Evolutionary conservation across 495 filamentous ascomycete genomes (phyloP).

Genomic region (Stereocaulon alpinum): DNA sequence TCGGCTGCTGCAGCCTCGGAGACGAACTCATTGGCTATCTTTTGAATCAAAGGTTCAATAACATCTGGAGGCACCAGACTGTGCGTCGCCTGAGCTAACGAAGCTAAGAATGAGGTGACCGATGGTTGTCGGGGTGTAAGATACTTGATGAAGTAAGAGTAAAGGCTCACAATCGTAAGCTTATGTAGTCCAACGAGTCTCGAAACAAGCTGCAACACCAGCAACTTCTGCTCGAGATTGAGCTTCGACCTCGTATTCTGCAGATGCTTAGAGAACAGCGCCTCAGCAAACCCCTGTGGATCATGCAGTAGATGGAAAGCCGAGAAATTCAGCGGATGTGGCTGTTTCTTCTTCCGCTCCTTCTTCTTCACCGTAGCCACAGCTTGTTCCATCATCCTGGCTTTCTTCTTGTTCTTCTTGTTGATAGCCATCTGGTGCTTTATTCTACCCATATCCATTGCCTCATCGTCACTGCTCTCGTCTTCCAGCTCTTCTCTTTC

Average conservation of each 20-base stretch:
- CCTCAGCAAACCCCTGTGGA: slow-evolving; percentile 89
- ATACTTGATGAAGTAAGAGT: slow-evolving; percentile 79
- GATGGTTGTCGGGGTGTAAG: slow-evolving; percentile 80
- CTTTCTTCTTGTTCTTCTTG: slow-evolving; percentile 88
- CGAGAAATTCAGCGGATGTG: slow-evolving; percentile 88
- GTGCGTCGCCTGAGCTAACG: slow-evolving; percentile 83
- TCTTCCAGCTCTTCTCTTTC: slow-evolving; percentile 88
- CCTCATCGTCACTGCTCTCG: slow-evolving; percentile 73
- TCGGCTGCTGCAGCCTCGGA: slow-evolving; percentile 86
- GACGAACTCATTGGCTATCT: slow-evolving; percentile 97
- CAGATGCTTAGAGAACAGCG: slow-evolving; percentile 80
- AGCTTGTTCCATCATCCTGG: slow-evolving; percentile 66
- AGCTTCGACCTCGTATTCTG: slow-evolving; percentile 79
- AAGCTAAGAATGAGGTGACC: slow-evolving; percentile 90
- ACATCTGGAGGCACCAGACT: slow-evolving; percentile 86
- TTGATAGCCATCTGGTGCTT: slow-evolving; percentile 82
- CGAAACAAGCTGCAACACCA: slow-evolving; percentile 79
- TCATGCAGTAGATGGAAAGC: slow-evolving; percentile 95
- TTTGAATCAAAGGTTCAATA: slow-evolving; percentile 81
- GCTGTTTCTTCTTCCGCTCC: slow-evolving; percentile 77
- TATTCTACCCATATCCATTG: slow-evolving; percentile 65
- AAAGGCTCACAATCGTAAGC: slow-evolving; percentile 71
- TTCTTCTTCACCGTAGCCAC: slow-evolving; percentile 65
- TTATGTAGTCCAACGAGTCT: slow-evolving; percentile 90
- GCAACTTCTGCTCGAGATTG: slow-evolving; percentile 80